These are phyloP conservation scores for Pythium folliculosum DNA, from an alignment of 352 stramenopile genomes.

Conservation along the genomic window DNA sequence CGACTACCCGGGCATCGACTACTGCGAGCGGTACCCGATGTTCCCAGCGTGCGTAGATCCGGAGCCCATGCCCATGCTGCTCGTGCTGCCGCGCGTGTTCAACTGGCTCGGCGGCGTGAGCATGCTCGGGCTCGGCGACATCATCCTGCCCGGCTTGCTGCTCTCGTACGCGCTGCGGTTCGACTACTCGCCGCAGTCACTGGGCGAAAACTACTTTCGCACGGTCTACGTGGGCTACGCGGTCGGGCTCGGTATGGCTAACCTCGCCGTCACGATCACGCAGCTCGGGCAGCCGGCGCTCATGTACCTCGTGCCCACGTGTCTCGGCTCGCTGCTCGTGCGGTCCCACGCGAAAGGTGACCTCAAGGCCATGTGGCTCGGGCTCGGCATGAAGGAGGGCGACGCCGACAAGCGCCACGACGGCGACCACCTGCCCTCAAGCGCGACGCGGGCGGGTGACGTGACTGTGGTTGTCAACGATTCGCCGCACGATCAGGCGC, in stretches of 20 bases:
- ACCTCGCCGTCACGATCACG: slow-evolving; percentile 93
- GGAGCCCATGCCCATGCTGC: slow-evolving; percentile 94
- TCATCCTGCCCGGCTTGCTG: slow-evolving; percentile 94
- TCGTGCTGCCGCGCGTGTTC: slow-evolving; percentile 90
- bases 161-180: slow-evolving; percentile 92
- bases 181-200: slow-evolving; percentile 68
- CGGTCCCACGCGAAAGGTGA: slow-evolving; percentile 73
- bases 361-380: slow-evolving; percentile 63
- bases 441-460: background rate
- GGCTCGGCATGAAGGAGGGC: slow-evolving; percentile 25
- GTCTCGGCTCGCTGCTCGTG: slow-evolving; percentile 78
- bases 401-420: slow-evolving; percentile 17
- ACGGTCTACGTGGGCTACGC: slow-evolving; percentile 91
- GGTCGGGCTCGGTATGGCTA: slow-evolving; percentile 92
- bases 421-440: background rate
- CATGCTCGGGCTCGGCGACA: slow-evolving; percentile 96
- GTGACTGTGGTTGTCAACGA: slow-evolving; percentile 12
- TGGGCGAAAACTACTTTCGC: slow-evolving; percentile 82
- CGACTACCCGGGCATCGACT: slow-evolving; percentile 73
- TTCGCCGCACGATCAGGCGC: slow-evolving; percentile 19
- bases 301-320: slow-evolving; percentile 95
- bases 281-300: slow-evolving; percentile 94
- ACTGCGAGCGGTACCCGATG: slow-evolving; percentile 68
- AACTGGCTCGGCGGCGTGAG: slow-evolving; percentile 91
- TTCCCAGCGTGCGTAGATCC: slow-evolving; percentile 71